Evolutionary conservation across 257 asterid species (phyloP), one percentile per base, ranked within the genome.

Genomic region (Euphrasia confusa): DNA sequence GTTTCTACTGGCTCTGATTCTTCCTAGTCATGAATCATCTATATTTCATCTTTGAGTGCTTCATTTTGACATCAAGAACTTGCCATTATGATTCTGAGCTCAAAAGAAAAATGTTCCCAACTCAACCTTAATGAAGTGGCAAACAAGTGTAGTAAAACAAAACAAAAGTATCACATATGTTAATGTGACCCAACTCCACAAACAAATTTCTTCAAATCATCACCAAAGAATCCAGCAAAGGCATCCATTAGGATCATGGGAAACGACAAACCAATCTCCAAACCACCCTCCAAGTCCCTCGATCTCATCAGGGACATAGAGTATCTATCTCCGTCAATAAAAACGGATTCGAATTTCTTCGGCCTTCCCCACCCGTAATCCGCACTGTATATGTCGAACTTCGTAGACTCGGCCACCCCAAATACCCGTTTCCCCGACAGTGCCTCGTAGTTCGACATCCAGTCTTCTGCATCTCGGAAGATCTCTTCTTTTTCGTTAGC

Each of bases 361-460:
- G 55, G 55, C 26, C 55, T 49, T 15, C 26, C 55, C 55, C 55
- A 49, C 17, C 55, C 55, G 17, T n/a, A 49, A 49, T 49, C 55
- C 10, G 27, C 27, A 1, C 17, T 10, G 8, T 49, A 49, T 0
- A 49, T 49, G 26, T 49, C 27, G 26, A 49, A 1, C 5, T 49
- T 49, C 55, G 55, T 15, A 1, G 55, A 49, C 24, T n/a, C 55
- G 24, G 26, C 55, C 55, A 49, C 26, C 10, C 55, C 55, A 49
- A 49, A 49, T 7, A 49, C 55, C 2, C 55, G 55, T 49, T 49
- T 49, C 17, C 26, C 55, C 55, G 24, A 49, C 8, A 49, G 9
- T 4, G 27, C 55, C 55, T 49, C 26, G 26, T n/a, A 49, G 55
- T 49, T 49, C 24, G 55, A n/a, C 55, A 49, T 49, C 55, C 55